These are phyloP conservation scores for Coemansia sp. DNA, from an alignment of 192 early-diverging fungal species.

Conservation along the genomic window DNA sequence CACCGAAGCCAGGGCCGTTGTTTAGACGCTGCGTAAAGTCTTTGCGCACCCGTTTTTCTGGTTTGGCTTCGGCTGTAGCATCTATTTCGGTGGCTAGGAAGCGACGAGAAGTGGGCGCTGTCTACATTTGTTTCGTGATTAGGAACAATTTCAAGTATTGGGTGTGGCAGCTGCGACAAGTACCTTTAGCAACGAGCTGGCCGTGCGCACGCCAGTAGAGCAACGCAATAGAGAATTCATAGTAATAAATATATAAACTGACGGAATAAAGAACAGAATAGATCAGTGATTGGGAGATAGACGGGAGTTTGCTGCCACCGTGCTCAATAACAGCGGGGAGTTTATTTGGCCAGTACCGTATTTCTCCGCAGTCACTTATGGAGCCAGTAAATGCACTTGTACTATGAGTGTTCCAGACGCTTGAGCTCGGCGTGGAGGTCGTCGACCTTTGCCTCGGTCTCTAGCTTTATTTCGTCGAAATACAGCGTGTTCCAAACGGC, in stretches of 20 bases:
- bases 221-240: background rate
- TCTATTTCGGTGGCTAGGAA: conserved; percentile 37
- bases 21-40: conserved; percentile 53
- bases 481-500: conserved; percentile 49
- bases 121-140: conserved; percentile 1
- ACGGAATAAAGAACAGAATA: background rate
- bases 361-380: background rate
- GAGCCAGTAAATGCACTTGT: background rate
- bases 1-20: conserved; percentile 55
- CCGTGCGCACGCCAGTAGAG: background rate
- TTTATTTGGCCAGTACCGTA: background rate
- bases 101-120: conserved; percentile 11
- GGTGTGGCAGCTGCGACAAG: background rate
- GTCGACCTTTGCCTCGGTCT: conserved; percentile 48
- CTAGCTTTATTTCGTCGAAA: conserved; percentile 41
- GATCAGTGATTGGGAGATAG: background rate
- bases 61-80: conserved; percentile 6
- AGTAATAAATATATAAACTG: background rate
- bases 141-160: background rate
- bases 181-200: conserved; percentile 1
- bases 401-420: background rate
- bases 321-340: background rate
- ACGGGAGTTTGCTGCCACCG: background rate
- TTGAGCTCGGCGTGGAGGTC: conserved; percentile 23
- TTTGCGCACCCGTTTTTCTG: conserved; percentile 30